phyloP scores from a whole-genome alignment of 345 rosid genomes.

The Eucalyptus polybractea region DNA sequence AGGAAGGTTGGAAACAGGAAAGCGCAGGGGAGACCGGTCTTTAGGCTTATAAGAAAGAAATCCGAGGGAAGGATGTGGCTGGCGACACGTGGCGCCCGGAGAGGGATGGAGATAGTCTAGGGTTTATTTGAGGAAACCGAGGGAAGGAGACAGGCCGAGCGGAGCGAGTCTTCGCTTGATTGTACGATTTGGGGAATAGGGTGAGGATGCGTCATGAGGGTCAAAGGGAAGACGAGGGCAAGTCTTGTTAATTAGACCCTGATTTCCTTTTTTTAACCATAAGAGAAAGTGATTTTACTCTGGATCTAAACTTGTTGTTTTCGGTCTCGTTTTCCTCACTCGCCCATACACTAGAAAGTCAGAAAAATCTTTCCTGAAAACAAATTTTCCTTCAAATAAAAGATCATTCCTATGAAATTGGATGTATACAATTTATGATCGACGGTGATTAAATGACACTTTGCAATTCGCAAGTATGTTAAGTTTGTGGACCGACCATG shows the following conservation, averaged over 20 bases:
- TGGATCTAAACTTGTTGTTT: neutral
- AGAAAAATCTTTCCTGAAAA: accelerated
- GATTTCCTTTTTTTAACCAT: too few species aligned
- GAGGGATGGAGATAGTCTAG: neutral
- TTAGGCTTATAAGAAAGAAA: neutral
- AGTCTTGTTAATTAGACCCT: neutral
- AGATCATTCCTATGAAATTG: accelerated
- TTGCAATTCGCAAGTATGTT: neutral
- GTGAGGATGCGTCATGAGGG: neutral
- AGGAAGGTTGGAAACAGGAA: neutral
- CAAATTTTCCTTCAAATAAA: neutral
- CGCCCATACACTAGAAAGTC: neutral
- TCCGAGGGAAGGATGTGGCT: neutral
- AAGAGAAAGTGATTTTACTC: neutral
- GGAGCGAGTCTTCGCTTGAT: neutral
- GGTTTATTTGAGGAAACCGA: neutral
- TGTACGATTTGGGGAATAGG: neutral
- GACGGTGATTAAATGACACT: neutral
- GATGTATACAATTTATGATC: accelerated
- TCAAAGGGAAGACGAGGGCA: neutral
- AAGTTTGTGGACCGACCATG: neutral
- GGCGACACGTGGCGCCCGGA: neutral
- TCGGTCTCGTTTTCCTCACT: neutral
- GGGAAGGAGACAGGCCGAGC: neutral
- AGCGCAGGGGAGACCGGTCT: neutral